Evolutionary conservation across 1,139 yeast species (phyloP).

Genomic region (Torulaspora globosa): DNA sequence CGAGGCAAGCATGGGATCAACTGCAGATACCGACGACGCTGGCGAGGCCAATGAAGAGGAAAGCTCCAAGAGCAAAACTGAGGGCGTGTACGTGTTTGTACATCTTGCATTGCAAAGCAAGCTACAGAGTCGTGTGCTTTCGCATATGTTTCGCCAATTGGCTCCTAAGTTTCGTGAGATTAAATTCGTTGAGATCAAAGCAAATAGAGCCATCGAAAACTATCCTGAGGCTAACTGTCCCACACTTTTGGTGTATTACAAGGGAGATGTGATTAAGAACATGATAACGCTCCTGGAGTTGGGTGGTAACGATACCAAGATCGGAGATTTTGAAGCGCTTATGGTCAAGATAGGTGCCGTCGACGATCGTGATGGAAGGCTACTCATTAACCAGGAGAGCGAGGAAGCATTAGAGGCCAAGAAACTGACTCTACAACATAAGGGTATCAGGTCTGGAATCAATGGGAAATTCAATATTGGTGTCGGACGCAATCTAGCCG

Average conservation of each 20-base stretch:
- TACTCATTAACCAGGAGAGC: slow-evolving; percentile 59
- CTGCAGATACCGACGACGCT: slow-evolving; percentile 3
- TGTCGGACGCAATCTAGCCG: slow-evolving; percentile 43
- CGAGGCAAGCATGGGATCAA: slow-evolving; percentile 52
- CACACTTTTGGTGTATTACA: slow-evolving; percentile 74
- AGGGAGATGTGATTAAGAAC: slow-evolving; percentile 74
- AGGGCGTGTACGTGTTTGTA: slow-evolving; percentile 55
- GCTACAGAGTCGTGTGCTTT: slow-evolving; percentile 68
- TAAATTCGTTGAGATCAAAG: slow-evolving; percentile 88
- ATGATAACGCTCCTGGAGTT: slow-evolving; percentile 70
- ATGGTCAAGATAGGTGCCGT: slow-evolving; percentile 65
- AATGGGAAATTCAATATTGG: slow-evolving; percentile 42
- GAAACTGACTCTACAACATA: slow-evolving; percentile 50
- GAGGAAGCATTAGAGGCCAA: slow-evolving; percentile 49
- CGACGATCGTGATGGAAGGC: slow-evolving; percentile 58
- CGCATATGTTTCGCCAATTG: slow-evolving; percentile 48
- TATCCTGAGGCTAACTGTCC: slow-evolving; percentile 91
- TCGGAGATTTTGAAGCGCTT: slow-evolving; percentile 66
- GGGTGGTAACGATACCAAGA: slow-evolving; percentile 75
- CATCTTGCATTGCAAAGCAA: slow-evolving; percentile 71
- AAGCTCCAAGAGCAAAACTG: slow-evolving; percentile 15
- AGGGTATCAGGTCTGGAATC: slow-evolving; percentile 40
- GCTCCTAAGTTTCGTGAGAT: slow-evolving; percentile 69
- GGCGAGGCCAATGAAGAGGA: slow-evolving; percentile 9
- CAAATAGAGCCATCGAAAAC: slow-evolving; percentile 81